Percentiles rank a stretch among this genome's conserved stretches.
Evolutionary conservation across 768 basidiomycete genomes (phyloP).

Genomic region (Exsudoporus frostii): DNA sequence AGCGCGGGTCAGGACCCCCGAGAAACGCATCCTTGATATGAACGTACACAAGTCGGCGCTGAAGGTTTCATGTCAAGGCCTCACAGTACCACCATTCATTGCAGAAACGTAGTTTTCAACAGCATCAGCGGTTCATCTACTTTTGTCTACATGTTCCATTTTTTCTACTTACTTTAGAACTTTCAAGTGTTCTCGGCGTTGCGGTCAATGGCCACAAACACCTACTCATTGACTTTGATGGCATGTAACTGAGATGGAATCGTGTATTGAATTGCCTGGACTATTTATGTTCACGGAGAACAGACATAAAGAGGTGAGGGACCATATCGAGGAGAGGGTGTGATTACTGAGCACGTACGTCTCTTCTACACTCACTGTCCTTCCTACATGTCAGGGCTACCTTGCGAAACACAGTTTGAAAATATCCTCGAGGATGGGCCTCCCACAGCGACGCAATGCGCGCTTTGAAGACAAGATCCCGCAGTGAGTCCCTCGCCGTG

Average conservation of each 20-base stretch:
- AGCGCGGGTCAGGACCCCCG: constrained; percentile 2
- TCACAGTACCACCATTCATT: too few relatives aligned
- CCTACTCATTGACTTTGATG: too few relatives aligned
- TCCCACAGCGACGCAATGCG: constrained; percentile 24
- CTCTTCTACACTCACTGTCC: not conserved
- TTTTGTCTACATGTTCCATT: too few relatives aligned
- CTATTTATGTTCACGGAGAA: constrained; percentile 64
- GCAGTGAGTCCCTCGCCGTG: constrained; percentile 10
- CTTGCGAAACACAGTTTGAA: constrained; percentile 8
- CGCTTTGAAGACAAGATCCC: constrained; percentile 21
- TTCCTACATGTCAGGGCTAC: not conserved
- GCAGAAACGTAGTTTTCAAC: too few relatives aligned
- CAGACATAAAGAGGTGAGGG: constrained; percentile 57
- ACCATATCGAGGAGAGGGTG: constrained; percentile 59
- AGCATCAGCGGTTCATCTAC: too few relatives aligned
- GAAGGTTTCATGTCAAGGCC: not conserved
- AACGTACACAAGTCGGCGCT: not conserved
- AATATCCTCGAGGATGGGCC: constrained; percentile 27
- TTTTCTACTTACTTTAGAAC: too few relatives aligned
- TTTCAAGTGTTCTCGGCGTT: too few relatives aligned
- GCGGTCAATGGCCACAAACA: too few relatives aligned
- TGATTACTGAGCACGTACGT: constrained; percentile 78
- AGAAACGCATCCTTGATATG: not conserved
- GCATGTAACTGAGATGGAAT: constrained; percentile 63
- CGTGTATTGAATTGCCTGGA: constrained; percentile 78